Percentiles rank a stretch among this genome's conserved stretches.
Conservation (phyloP, 306 rosid genomes). For the Ceratonia siliqua region DNA sequence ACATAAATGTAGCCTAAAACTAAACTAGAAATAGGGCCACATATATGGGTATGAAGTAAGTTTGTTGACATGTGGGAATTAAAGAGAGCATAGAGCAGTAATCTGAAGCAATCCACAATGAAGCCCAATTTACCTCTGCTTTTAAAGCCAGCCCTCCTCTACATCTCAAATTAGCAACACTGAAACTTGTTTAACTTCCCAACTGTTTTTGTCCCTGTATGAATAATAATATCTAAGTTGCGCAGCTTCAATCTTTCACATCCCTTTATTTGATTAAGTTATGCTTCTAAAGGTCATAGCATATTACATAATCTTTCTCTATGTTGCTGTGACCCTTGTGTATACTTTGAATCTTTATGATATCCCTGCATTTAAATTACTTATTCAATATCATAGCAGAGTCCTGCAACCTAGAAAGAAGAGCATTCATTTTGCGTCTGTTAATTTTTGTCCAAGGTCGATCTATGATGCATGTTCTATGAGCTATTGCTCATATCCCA, state of each 20-base stretch:
- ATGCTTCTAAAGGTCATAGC: background rate
- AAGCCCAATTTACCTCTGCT: background rate
- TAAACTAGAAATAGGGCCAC: background rate
- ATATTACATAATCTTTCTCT: slow-evolving; percentile 7
- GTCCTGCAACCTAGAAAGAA: slow-evolving; percentile 5
- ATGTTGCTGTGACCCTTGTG: background rate
- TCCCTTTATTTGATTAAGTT: background rate
- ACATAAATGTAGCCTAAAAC: background rate
- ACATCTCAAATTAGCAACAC: background rate
- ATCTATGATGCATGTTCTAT: background rate
- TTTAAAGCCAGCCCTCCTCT: background rate
- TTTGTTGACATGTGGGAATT: background rate
- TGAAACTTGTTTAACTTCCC: background rate
- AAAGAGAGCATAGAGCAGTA: background rate
- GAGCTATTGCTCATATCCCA: background rate
- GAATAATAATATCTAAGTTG: background rate
- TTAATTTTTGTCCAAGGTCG: background rate
- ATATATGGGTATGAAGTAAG: background rate
- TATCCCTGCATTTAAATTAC: background rate
- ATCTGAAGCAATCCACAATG: background rate
- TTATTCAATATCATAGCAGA: background rate
- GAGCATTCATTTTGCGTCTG: background rate
- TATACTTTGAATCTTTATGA: background rate
- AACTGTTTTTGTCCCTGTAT: too few relatives aligned
- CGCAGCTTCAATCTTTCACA: background rate